Conservation (phyloP, 2,329 filamentous ascomycete species). For the Colletotrichum sp. region DNA sequence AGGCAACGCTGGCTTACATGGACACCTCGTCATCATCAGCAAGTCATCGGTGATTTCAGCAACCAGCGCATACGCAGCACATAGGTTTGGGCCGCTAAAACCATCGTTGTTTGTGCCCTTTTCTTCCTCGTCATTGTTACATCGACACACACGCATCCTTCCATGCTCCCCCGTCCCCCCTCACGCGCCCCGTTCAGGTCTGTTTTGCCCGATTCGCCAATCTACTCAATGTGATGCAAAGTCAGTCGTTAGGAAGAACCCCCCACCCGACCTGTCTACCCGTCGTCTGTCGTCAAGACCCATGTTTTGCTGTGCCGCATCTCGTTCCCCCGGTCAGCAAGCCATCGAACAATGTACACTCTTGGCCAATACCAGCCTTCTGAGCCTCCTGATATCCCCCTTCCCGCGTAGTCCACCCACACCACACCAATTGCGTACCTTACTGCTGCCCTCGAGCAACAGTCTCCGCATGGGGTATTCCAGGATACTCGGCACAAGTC, state of each 20-base stretch:
- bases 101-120: background rate
- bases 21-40: background rate
- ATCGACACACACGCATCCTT: background rate
- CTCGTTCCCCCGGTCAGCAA: background rate
- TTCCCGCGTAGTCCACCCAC: background rate
- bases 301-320: conserved; percentile 10
- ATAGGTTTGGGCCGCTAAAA: background rate
- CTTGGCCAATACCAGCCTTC: background rate
- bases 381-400: background rate
- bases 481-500: background rate
- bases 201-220: conserved; percentile 12
- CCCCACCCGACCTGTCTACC: background rate
- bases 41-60: background rate
- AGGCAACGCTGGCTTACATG: background rate
- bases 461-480: background rate
- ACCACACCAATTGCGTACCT: background rate
- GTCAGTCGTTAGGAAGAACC: background rate
- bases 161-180: background rate
- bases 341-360: background rate
- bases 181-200: background rate
- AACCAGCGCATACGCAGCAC: background rate
- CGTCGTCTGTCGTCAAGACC: background rate
- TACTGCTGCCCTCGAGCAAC: background rate
- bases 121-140: background rate
- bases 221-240: background rate